Percentiles rank a stretch among this genome's conserved stretches.
Evolutionary conservation across 192 early-diverging fungal genomes (phyloP).

Genomic region (Coemansia sp.): DNA sequence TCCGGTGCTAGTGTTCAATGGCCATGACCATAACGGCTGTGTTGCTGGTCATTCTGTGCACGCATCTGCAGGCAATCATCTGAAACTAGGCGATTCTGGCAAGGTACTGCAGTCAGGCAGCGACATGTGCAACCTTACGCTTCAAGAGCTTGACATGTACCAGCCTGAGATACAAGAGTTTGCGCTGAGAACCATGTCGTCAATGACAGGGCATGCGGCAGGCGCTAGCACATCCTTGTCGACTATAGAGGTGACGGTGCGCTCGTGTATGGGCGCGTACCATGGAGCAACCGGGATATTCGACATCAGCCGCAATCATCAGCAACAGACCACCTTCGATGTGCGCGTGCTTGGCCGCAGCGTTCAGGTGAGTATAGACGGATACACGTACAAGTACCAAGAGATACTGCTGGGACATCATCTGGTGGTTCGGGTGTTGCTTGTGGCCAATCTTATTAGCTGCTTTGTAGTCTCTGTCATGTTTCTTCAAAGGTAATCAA

Average conservation of each 20-base stretch:
- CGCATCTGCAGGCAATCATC: background rate
- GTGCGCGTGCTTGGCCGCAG: slow-evolving; percentile 8
- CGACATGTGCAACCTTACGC: slow-evolving; percentile 31
- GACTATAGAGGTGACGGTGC: slow-evolving; percentile 60
- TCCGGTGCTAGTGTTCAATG: slow-evolving; percentile 61
- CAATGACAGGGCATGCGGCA: slow-evolving; percentile 1
- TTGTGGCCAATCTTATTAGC: slow-evolving; percentile 32
- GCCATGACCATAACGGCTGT: slow-evolving; percentile 69
- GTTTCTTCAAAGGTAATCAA: background rate
- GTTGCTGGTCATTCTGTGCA: slow-evolving; percentile 44
- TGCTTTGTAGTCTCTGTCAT: slow-evolving; percentile 20
- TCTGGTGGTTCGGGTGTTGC: slow-evolving; percentile 49
- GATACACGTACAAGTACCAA: slow-evolving; percentile 54
- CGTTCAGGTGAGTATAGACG: slow-evolving; percentile 6
- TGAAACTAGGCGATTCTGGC: slow-evolving; percentile 13
- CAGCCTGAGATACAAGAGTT: slow-evolving; percentile 28
- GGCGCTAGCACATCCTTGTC: slow-evolving; percentile 10
- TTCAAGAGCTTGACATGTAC: slow-evolving; percentile 30
- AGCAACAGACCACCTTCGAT: background rate
- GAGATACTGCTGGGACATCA: slow-evolving; percentile 54
- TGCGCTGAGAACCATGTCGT: slow-evolving; percentile 15
- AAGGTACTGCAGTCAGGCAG: slow-evolving; percentile 4
- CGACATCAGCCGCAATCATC: slow-evolving; percentile 40
- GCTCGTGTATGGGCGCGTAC: slow-evolving; percentile 65
- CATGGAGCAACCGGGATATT: slow-evolving; percentile 63